These are phyloP conservation scores for Solanum piurae DNA, from an alignment of 257 asterid species.

Conservation along the genomic window DNA sequence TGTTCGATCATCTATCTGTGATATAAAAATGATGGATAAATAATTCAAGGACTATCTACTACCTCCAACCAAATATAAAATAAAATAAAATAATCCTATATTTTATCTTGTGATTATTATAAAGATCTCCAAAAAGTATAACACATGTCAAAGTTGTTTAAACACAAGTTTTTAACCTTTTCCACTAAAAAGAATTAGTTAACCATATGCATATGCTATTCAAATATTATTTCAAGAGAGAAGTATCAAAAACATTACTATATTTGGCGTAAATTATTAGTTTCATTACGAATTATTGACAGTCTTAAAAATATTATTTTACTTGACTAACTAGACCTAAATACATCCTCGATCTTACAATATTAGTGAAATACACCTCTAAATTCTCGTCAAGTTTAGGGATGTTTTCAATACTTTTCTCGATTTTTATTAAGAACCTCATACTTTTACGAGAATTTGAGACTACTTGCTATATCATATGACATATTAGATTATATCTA, in stretches of 20 bases:
- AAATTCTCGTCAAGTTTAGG: rapidly evolving
- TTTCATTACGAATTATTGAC: too few relatives aligned
- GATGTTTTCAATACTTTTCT: rapidly evolving
- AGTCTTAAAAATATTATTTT: rapidly evolving
- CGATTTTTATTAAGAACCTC: background rate
- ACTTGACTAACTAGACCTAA: background rate
- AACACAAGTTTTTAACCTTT: background rate
- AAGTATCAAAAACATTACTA: too few relatives aligned
- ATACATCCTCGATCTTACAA: rapidly evolving
- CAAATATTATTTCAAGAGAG: too few relatives aligned
- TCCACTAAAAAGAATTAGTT: background rate
- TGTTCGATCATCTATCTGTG: too few relatives aligned
- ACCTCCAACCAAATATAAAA: too few relatives aligned
- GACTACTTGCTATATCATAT: too few relatives aligned
- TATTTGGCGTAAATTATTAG: background rate
- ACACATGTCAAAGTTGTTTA: background rate
- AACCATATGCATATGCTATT: background rate
- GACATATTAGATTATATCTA: background rate
- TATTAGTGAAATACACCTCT: background rate
- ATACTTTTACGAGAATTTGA: background rate
- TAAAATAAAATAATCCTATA: too few relatives aligned
- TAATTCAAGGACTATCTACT: rapidly evolving
- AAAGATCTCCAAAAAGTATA: background rate
- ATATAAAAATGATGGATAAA: background rate
- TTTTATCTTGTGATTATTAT: background rate